These are phyloP conservation scores for Fusarium brevicatenulatum DNA, from an alignment of 2,329 filamentous ascomycete species.

Conservation along the genomic window DNA sequence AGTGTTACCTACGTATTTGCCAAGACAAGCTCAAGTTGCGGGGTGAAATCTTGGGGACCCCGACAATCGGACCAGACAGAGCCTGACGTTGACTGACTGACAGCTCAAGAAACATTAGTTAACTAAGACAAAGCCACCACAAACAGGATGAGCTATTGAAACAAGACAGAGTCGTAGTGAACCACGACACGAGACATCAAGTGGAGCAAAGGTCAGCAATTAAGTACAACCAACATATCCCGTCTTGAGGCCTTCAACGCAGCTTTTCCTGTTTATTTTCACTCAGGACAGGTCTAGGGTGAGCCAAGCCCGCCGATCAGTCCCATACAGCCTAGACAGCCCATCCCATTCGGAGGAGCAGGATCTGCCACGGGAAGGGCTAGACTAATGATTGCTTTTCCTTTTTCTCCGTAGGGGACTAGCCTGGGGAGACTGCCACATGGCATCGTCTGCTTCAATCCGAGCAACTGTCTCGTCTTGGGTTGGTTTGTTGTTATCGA, in stretches of 20 bases:
- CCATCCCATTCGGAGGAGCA: conserved; percentile 1
- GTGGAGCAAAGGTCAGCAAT: conserved; percentile 2
- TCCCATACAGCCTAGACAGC: neutral
- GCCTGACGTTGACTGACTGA: neutral
- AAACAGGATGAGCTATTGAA: conserved; percentile 1
- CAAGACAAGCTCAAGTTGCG: conserved; percentile 17
- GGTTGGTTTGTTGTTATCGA: conserved; percentile 2
- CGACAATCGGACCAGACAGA: conserved; percentile 19
- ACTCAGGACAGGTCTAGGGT: conserved; percentile 21
- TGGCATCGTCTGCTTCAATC: conserved; percentile 36
- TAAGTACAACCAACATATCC: conserved; percentile 3
- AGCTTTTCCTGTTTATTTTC: conserved; percentile 2
- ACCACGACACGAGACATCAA: neutral
- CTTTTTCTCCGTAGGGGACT: neutral
- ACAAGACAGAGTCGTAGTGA: neutral
- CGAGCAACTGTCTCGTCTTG: neutral
- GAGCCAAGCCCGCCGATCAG: conserved; percentile 25
- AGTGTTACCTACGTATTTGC: conserved; percentile 2
- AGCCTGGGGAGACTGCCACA: conserved; percentile 32
- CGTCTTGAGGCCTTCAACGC: conserved; percentile 22
- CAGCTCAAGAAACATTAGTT: neutral
- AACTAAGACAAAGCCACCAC: neutral
- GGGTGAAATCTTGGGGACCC: conserved; percentile 27
- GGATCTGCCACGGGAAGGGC: conserved; percentile 21
- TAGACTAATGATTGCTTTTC: conserved; percentile 22